These are phyloP conservation scores for Conoideocrella luteorostrata DNA, from an alignment of 2,329 filamentous ascomycete genomes.

Conservation along the genomic window DNA sequence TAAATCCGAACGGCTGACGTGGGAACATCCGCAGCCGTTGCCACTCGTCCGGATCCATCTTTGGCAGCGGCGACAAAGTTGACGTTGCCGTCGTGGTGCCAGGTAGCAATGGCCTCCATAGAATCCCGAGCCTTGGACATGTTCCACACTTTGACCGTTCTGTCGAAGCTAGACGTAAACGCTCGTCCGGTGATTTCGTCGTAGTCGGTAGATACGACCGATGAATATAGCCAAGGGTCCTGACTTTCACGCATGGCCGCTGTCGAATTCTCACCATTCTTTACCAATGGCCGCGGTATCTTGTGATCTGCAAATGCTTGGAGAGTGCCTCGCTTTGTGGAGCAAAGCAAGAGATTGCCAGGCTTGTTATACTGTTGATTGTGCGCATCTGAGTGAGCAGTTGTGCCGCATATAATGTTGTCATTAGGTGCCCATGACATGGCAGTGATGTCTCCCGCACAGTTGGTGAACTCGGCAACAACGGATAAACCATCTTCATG, in stretches of 20 bases:
- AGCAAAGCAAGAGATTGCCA: conserved; percentile 55
- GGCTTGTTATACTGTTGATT: conserved; percentile 63
- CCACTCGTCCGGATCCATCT: conserved; percentile 42
- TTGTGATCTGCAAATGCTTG: conserved; percentile 50
- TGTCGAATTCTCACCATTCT: conserved; percentile 48
- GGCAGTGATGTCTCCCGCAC: conserved; percentile 55
- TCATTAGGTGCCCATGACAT: conserved; percentile 49
- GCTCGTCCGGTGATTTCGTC: conserved; percentile 37
- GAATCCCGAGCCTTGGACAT: conserved; percentile 28
- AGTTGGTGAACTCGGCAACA: conserved; percentile 51
- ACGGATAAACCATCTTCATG: conserved; percentile 47
- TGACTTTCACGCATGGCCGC: conserved; percentile 52
- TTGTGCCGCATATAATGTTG: conserved; percentile 56
- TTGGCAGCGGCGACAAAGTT: conserved; percentile 55
- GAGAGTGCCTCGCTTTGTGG: conserved; percentile 35
- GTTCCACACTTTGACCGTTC: conserved; percentile 54
- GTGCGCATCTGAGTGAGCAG: conserved; percentile 54
- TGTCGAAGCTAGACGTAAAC: conserved; percentile 57
- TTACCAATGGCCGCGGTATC: conserved; percentile 46
- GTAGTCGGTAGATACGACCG: conserved; percentile 56
- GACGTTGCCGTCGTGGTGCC: conserved; percentile 52
- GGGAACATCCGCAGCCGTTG: conserved; percentile 52
- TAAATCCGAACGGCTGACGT: conserved; percentile 53
- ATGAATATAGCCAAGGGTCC: conserved; percentile 58
- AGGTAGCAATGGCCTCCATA: conserved; percentile 40